phyloP scores from a whole-genome alignment of 176 grass and related monocot species.

The Thinopyrum elongatum region DNA sequence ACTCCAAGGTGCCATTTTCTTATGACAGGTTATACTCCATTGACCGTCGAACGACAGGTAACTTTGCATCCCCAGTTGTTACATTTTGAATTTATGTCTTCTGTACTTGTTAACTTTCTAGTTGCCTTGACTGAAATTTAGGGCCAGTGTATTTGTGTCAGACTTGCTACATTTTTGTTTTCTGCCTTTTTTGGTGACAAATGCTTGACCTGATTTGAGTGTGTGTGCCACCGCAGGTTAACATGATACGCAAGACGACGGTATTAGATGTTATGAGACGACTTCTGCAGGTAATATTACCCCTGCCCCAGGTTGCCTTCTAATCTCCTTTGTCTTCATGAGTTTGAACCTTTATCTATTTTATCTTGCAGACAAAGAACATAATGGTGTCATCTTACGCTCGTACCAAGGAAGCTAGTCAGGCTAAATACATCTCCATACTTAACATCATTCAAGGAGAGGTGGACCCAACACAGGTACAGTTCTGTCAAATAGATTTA shows the following conservation, averaged over 20 bases:
- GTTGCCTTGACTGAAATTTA: constrained; percentile 25
- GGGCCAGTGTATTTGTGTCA: not conserved
- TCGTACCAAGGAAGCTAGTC: constrained; percentile 98
- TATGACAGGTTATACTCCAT: constrained; percentile 98
- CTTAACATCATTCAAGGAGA: constrained; percentile 99
- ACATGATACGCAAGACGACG: constrained; percentile 97
- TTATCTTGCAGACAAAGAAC: constrained; percentile 84
- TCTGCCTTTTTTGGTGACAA: not conserved
- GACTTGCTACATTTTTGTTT: not conserved
- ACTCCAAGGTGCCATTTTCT: constrained; percentile 98
- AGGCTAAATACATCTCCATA: constrained; percentile 99
- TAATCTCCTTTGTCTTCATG: not conserved
- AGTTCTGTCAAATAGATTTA: constrained; percentile 7
- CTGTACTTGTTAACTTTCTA: not conserved
- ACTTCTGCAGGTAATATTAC: constrained; percentile 64
- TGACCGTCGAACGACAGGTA: constrained; percentile 97
- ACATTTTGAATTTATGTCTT: constrained; percentile 10
- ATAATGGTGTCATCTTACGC: constrained; percentile 99
- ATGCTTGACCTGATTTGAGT: constrained; percentile 21
- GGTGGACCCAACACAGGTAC: constrained; percentile 96
- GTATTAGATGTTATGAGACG: constrained; percentile 99
- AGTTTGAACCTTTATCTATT: constrained; percentile 2
- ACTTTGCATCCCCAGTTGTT: constrained; percentile 34
- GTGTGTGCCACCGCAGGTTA: constrained; percentile 59
- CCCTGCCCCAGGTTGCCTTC: not conserved